These are phyloP conservation scores for Aureobasidium subglaciale DNA, from an alignment of 2,329 filamentous ascomycete genomes.

Conservation along the genomic window DNA sequence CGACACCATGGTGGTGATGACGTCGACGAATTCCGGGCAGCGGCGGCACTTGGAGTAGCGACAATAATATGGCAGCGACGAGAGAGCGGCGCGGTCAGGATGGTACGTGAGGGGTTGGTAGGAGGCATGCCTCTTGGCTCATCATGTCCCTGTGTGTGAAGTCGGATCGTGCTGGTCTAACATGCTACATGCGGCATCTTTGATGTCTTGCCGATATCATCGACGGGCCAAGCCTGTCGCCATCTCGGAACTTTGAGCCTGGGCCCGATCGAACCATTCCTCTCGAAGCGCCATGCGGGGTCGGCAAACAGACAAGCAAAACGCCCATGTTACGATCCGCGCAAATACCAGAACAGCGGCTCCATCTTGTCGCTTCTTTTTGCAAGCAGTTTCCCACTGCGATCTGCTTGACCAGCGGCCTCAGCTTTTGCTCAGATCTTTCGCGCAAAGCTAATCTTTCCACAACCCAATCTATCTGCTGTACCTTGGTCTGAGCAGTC, in stretches of 20 bases:
- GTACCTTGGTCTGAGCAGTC: background rate
- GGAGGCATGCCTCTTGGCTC: conserved; percentile 5
- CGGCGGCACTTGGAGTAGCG: background rate
- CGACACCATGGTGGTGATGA: conserved; percentile 4
- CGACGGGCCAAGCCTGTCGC: background rate
- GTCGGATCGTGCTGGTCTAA: background rate
- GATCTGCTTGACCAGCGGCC: background rate
- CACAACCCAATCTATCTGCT: background rate
- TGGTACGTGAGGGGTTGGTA: background rate
- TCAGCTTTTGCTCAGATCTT: conserved; percentile 3
- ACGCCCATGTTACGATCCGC: background rate
- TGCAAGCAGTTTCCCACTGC: background rate
- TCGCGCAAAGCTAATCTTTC: background rate
- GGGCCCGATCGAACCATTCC: background rate
- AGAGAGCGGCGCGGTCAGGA: conserved; percentile 8
- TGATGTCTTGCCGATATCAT: background rate
- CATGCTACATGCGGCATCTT: background rate
- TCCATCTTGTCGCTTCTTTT: conserved; percentile 2
- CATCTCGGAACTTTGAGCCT: background rate
- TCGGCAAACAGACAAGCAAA: no score
- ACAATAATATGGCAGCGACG: background rate
- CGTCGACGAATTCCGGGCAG: conserved; percentile 5
- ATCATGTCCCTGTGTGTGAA: background rate
- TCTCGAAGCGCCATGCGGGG: background rate
- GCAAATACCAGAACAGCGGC: background rate